phyloP scores from a whole-genome alignment of 1,284 basidiomycete species.

The Naganishia albida region DNA sequence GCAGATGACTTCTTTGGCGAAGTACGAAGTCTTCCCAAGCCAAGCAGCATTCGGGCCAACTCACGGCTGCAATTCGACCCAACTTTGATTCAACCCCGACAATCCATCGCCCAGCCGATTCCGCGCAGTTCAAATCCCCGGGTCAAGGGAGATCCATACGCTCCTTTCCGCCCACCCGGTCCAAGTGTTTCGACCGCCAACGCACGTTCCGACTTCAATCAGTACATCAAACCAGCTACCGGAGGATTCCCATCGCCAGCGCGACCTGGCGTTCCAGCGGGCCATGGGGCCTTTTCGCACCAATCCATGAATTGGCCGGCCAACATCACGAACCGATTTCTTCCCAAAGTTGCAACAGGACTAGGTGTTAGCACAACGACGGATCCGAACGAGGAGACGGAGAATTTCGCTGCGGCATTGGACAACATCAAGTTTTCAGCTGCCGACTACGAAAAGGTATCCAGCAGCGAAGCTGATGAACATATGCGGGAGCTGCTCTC shows the following conservation, averaged over 20 bases:
- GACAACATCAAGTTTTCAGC: conserved; percentile 22
- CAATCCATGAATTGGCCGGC: conserved; percentile 14
- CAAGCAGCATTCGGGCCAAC: conserved; percentile 19
- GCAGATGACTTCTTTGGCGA: conserved; percentile 21
- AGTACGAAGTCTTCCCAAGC: conserved; percentile 18
- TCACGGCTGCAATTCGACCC: conserved; percentile 19
- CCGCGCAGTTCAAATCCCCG: not conserved
- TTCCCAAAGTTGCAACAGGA: conserved; percentile 3
- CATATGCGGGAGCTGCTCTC: conserved; percentile 58
- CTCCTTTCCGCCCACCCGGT: conserved; percentile 16
- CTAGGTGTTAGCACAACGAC: no score
- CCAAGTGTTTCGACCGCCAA: not conserved
- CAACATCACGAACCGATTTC: conserved; percentile 12
- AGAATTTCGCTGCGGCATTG: conserved; percentile 29
- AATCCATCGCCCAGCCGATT: conserved; percentile 9
- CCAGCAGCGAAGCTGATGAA: conserved; percentile 58
- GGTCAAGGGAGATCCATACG: conserved; percentile 15
- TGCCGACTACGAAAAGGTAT: conserved; percentile 32
- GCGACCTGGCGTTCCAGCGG: not conserved
- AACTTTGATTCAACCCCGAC: not conserved
- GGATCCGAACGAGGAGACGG: conserved; percentile 25
- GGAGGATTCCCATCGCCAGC: conserved; percentile 28
- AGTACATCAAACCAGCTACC: conserved; percentile 27
- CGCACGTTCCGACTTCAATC: conserved; percentile 13
- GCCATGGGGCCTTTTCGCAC: conserved; percentile 1